Conservation (phyloP, 2,329 filamentous ascomycete genomes). For the Penicillium hesseltinei region DNA sequence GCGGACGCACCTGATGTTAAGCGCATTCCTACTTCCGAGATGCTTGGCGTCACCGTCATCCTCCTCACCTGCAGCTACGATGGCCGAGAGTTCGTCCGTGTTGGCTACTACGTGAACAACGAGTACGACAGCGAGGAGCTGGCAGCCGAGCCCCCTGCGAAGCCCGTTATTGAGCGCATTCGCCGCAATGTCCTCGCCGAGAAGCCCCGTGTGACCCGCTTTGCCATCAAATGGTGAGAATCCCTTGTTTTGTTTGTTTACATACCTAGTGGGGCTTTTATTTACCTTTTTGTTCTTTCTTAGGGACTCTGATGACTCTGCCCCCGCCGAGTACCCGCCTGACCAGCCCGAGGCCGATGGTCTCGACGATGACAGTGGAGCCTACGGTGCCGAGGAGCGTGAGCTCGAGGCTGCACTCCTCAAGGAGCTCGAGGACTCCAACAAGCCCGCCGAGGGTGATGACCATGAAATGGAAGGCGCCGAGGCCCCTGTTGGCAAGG, state of each 20-base stretch:
- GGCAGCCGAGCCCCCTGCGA: conserved; percentile 81
- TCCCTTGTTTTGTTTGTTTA: conserved; percentile 15
- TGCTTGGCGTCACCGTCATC: conserved; percentile 95
- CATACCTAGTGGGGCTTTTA: background rate
- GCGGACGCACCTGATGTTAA: conserved; percentile 87
- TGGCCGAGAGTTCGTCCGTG: conserved; percentile 91
- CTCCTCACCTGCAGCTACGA: conserved; percentile 96
- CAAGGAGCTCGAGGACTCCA: conserved; percentile 50
- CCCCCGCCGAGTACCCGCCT: conserved; percentile 91
- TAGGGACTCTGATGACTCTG: conserved; percentile 97
- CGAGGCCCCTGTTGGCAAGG: conserved; percentile 52
- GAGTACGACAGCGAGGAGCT: conserved; percentile 95
- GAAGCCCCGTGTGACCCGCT: conserved; percentile 95
- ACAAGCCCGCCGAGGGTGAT: conserved; percentile 48
- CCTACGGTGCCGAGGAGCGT: conserved; percentile 87
- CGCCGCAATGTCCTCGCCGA: conserved; percentile 89
- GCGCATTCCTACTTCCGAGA: conserved; percentile 90
- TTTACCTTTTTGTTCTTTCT: conserved; percentile 1
- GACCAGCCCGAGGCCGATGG: conserved; percentile 96
- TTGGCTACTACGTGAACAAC: conserved; percentile 99
- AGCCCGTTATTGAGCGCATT: conserved; percentile 90
- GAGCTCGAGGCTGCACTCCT: conserved; percentile 67
- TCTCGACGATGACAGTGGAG: conserved; percentile 73
- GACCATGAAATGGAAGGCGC: conserved; percentile 75
- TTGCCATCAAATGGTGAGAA: conserved; percentile 92